Evolutionary conservation across 768 basidiomycete species (phyloP), one percentile per base, ranked within the genome.

Genomic region (Lentinula boryana): DNA sequence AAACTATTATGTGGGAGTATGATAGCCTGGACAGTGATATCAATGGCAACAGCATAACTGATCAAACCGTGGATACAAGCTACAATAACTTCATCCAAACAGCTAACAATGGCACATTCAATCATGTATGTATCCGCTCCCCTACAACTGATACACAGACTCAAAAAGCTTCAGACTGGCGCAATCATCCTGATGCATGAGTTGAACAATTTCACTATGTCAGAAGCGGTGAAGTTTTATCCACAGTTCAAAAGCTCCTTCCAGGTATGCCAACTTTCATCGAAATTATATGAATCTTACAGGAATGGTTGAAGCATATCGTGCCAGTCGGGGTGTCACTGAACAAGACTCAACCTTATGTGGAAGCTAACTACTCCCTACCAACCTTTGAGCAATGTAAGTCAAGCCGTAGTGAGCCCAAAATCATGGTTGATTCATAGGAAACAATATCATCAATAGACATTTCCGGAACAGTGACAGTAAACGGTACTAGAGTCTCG

Each of bases 1-100:
- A 80, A 12, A 89, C 89, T 2, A 78, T 93, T 68, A 76, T 93
- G 55, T 93, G 92, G 91, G 70, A 76, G 65, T 84, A 80, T 62
- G 85, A 88, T 66, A 94, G 71, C 92, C 89, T 89, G 80, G 60
- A 61, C 33, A 43, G 40, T 5, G 38, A 41, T 18, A 40, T 60
- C 41, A 35, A 61, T 40, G 55, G 55, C 2, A 12, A 23, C 6
- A 32, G 16, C 38, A 64, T 79, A 48, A 80, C 78, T 8, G 69
- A 70, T 1, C 77, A 78, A 31, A 70, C 77, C 33, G 76, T 87
- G 16, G 78, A 83, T 54, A 66, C 69, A 51, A 81, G 84, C 64
- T 89, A 89, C 66, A 68, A 84, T 56, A 63, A 57, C 7, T 78
- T 91, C 69, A 73, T 88, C 32, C 53, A 75, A 23, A 72, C 74